phyloP scores from a whole-genome alignment of 306 rosid species.

The Vigna unguiculata region DNA sequence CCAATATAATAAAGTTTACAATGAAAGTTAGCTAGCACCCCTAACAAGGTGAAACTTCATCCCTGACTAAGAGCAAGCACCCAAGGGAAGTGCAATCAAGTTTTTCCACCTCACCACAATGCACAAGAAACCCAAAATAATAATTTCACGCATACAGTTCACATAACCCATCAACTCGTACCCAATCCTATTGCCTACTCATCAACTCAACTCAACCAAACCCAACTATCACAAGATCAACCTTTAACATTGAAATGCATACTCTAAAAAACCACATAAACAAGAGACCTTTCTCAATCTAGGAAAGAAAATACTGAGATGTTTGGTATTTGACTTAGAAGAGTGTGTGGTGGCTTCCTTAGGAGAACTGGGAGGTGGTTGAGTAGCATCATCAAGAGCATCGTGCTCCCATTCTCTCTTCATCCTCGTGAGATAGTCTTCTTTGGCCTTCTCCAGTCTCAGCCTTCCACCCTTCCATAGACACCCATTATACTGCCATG shows the following conservation, averaged over 20 bases:
- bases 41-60: not conserved
- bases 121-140: not conserved
- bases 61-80: not conserved
- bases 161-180: conserved; percentile 5
- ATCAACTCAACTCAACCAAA: not conserved
- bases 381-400: conserved; percentile 32
- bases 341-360: conserved; percentile 26
- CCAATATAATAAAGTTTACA: not conserved
- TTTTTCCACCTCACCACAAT: not conserved
- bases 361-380: not conserved
- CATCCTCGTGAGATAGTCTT: conserved; percentile 69
- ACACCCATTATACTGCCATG: conserved; percentile 87
- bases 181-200: not conserved
- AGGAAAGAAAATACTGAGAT: conserved; percentile 72
- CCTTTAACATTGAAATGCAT: not conserved
- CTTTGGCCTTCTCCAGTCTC: conserved; percentile 86
- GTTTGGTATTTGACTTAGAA: conserved; percentile 45
- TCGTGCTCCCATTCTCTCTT: conserved; percentile 73
- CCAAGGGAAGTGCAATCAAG: not conserved
- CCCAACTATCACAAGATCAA: not conserved
- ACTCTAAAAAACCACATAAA: not conserved
- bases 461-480: conserved; percentile 90
- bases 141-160: not conserved
- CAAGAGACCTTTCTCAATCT: conserved; percentile 64
- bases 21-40: not conserved